Evolutionary conservation across 1,139 yeast species (phyloP).

Genomic region (Lipomyces yarrowii): DNA sequence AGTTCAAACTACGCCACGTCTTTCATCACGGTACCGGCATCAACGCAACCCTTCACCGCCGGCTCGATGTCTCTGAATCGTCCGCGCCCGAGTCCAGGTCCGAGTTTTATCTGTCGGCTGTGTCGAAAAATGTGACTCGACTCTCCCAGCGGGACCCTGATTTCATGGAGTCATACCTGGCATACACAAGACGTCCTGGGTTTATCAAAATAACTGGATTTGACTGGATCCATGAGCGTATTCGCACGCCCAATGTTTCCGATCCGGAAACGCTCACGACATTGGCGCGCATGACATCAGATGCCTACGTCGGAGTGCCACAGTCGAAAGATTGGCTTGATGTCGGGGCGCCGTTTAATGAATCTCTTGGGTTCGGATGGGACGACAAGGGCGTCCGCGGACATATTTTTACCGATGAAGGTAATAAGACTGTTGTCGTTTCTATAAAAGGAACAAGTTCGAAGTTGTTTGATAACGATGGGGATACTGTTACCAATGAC

Average conservation of each 20-base stretch:
- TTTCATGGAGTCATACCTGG: conserved; percentile 64
- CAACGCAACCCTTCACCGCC: conserved; percentile 24
- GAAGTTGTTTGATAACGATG: conserved; percentile 63
- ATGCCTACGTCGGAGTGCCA: conserved; percentile 86
- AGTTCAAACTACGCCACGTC: conserved; percentile 31
- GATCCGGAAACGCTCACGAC: conserved; percentile 74
- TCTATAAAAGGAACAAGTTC: conserved; percentile 94
- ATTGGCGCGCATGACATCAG: conserved; percentile 84
- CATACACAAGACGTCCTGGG: conserved; percentile 50
- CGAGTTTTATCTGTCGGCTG: conserved; percentile 14
- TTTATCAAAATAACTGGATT: conserved; percentile 46
- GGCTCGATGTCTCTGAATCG: conserved; percentile 27
- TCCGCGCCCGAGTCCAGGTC: conserved; percentile 1
- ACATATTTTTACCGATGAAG: conserved; percentile 79
- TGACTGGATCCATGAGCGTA: conserved; percentile 52
- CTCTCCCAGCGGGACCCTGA: conserved; percentile 63
- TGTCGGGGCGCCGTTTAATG: conserved; percentile 50
- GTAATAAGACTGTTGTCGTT: conserved; percentile 69
- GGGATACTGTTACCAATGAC: conserved; percentile 78
- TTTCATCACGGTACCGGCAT: conserved; percentile 31
- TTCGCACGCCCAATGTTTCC: conserved; percentile 66
- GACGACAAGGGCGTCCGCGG: conserved; percentile 82
- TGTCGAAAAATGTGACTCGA: conserved; percentile 47
- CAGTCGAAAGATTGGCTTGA: conserved; percentile 87
- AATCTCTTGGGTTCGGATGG: conserved; percentile 70